Evolutionary conservation across 495 filamentous ascomycete species (phyloP), one percentile per base, ranked within the genome.

Genomic region (Talaromyces wortmannii): DNA sequence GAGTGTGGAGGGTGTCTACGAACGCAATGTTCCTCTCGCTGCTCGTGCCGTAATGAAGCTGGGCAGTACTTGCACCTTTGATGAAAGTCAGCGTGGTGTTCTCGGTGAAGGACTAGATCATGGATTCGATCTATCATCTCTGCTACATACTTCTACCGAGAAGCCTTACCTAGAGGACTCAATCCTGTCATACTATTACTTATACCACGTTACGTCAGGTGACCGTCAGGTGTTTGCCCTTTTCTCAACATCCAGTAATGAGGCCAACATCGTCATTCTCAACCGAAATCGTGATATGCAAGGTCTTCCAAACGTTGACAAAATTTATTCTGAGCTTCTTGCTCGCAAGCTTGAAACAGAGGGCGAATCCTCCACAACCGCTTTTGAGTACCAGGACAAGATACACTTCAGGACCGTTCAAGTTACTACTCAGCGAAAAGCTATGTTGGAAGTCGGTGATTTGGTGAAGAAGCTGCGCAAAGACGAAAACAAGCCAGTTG

Each of bases 1-100:
- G 0, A 96, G 90, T 63, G 87, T 97, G 5, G 94, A 99, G 67
- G 94, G 95, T 29, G 88, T 97, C 13, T 99, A 99, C 65, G 95
- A 99, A 65, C 92, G 86, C 65, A 87, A 95, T 57, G 78, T 99
- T 5, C 90, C 95, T 7, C 74, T 96, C 31, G 88, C 86, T 56
- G 75, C 92, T 30, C 81, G 92, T 44, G 94, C 91, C 10, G 77
- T 97, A 32, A 78, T 99, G 13, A 86, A 95, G 60, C 78, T 99
- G 2, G 94, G 94, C 43, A 95, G 86, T 64, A 73, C 86, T n/a
- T 99, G 94, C 69, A 96, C 92, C 13, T 96, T 97, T 62, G 92
- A 99, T 64, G 86, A 95, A 57, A 85, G 73, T 40, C 92, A 97
- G 62, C 82, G 85, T 50, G 94, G 92, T 56, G 92, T 95, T 12